A percentile compares a stretch with the other conserved stretches of the same genome.
These are phyloP conservation scores for Fonsecaea multimorphosa DNA, from an alignment of 2,329 filamentous ascomycete genomes.

Conservation along the genomic window DNA sequence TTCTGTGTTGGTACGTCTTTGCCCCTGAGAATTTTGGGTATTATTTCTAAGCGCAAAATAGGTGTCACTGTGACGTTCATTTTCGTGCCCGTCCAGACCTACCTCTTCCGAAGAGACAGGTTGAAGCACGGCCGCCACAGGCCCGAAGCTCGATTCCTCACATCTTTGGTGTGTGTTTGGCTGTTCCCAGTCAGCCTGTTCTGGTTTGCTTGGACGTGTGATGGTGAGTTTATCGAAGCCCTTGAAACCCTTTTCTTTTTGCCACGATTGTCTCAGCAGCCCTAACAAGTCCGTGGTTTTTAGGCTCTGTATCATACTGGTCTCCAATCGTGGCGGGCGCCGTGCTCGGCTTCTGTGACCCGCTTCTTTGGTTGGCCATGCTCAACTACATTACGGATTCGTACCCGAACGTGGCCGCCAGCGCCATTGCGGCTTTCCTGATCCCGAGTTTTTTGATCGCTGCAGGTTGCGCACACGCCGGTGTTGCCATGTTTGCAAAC, in stretches of 20 bases:
- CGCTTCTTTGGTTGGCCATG: conserved; percentile 53
- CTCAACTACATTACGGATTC: conserved; percentile 53
- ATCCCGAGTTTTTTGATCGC: conserved; percentile 53
- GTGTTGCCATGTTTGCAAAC: conserved; percentile 49
- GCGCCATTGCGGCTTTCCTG: conserved; percentile 52
- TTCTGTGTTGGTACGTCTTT: conserved; percentile 46
- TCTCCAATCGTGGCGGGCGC: conserved; percentile 50
- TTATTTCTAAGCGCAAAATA: neutral
- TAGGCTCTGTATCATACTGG: conserved; percentile 46
- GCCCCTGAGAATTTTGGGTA: neutral
- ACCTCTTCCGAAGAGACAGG: conserved; percentile 49
- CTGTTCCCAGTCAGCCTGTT: conserved; percentile 51
- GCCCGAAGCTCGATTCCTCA: conserved; percentile 52
- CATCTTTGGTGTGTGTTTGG: conserved; percentile 52
- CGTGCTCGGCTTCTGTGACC: conserved; percentile 51
- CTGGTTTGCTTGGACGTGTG: conserved; percentile 53
- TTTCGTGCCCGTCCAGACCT: conserved; percentile 53
- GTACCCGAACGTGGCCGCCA: conserved; percentile 52
- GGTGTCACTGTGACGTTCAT: conserved; percentile 50
- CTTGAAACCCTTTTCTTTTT: neutral
- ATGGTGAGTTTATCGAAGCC: conserved; percentile 42
- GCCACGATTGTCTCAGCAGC: neutral
- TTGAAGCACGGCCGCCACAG: conserved; percentile 43
- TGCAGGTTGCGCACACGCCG: conserved; percentile 50
- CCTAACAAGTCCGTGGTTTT: conserved; percentile 2